Base-by-base conservation (phyloP, 1,284 basidiomycete genomes). In the Trichosporon asahii region DNA sequence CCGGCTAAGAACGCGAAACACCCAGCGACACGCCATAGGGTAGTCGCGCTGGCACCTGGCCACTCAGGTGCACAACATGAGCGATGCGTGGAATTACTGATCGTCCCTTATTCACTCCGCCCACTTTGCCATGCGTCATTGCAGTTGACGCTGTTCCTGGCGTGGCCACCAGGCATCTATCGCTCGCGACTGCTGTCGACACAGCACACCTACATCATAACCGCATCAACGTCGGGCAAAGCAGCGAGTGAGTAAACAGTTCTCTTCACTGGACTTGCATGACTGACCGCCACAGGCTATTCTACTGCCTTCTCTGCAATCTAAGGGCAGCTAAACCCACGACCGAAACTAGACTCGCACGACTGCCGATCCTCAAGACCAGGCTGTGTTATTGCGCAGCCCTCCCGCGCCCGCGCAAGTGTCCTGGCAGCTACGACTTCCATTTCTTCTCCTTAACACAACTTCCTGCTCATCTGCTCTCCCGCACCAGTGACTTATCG, bases 101-200 rank as follows among this genome's bases (percentile, higher is more conserved):
- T 60, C 57, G 35, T 21, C 27, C 44, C 33, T 63, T 63, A 46
- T 63, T 29, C 35, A 37, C 29, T 12, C 64, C 66, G 12, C 66
- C 35, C 65, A 18, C 29, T 40, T 60, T 25, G 29, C 57, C 66
- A 57, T 55, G 46, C 46, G 65, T 55, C 57, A 61, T 61, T 23
- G 60, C n/a, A n/a, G n/a, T n/a, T n/a, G n/a, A n/a, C n/a, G n/a
- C n/a, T n/a, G n/a, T n/a, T n/a, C n/a, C n/a, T 31, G 55, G 21
- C 63, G 21, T 35, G 21, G 35, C 64, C 64, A 65, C 44, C 57
- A 5, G 35, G 35, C 35, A 37, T 37, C 35, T 37, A 12, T 33
- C 6, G 3, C 25, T 55, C 21, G 57, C 18, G 27, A 25, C 67
- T 6, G 8, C 35, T 25, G 33, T 46, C 66, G 9, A 46, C 53